Evolutionary conservation across 176 grass and related monocot genomes (phyloP), one percentile per base, ranked within the genome.

Genomic region (Cenchrus americanus): DNA sequence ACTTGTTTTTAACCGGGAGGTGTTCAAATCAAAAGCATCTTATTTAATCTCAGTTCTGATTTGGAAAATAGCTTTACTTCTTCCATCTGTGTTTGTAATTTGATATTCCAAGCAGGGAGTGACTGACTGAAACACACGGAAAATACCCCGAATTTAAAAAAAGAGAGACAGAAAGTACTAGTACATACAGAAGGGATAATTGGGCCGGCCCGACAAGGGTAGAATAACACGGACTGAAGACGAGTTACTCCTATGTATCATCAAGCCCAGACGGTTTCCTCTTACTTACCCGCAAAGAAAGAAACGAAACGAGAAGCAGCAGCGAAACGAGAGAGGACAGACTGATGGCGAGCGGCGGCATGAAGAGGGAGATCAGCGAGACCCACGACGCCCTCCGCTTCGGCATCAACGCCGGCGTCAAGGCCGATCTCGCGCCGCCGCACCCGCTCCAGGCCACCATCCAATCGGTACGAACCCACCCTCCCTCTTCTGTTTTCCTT

Each of bases 301-400:
- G 68, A 79, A 84, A 11, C 34, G 18, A 63, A 3, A 37, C 27
- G 73, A 58, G 32, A 19, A 18, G 27, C 27, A 30, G 27, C 27
- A 30, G 27, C 27, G 27, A 30, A 30, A 40, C 46, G 46, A 14
- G 69, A 72, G 8, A 44, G 68, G 27, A 30, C 27, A 30, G 27
- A 30, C 27, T 76, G 51, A 90, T 90, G 88, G 88, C 84, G 58
- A 75, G 82, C 81, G 40, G 76, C 92, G 47, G 82, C 78, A 34
- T 59, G 88, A 90, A 86, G 74, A 87, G 76, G 83, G 92, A 89
- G 64, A 14, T 91, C 64, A 60, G 63, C 62, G 80, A 65, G 83
- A 78, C 7, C 70, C 89, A 93, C 81, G 87, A 90, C 77, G 21
- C 70, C 10, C 77, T 93, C 51, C 91, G 91, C 52, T 90, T 90